Conservation (phyloP, 495 filamentous ascomycete genomes). For the Aspergillus heteromorphus region DNA sequence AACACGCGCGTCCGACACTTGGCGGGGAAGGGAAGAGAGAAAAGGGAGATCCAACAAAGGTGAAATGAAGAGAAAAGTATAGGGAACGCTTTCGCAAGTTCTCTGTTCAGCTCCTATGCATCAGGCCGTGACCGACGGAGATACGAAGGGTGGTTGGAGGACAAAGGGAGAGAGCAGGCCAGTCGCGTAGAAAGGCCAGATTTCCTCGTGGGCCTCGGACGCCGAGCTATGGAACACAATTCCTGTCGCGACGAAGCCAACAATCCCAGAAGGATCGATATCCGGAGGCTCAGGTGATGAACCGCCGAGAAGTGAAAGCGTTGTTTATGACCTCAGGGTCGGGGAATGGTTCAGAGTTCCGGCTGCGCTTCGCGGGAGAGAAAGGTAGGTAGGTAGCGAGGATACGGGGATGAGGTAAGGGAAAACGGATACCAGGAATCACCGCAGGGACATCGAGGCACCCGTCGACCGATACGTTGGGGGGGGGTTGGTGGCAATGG, state of each 20-base stretch:
- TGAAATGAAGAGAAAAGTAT: neutral
- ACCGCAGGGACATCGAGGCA: constrained; percentile 17
- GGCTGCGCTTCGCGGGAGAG: constrained; percentile 12
- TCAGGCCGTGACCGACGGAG: constrained; percentile 9
- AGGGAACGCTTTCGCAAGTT: constrained; percentile 13
- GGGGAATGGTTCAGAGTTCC: constrained; percentile 1
- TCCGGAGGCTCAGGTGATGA: neutral
- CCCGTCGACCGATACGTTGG: constrained; percentile 4
- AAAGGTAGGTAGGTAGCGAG: constrained; percentile 1
- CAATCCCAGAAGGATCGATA: neutral
- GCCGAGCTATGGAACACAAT: constrained; percentile 2
- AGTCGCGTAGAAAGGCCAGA: constrained; percentile 22
- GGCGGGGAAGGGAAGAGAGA: neutral
- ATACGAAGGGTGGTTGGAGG: constrained; percentile 5
- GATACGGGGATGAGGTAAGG: constrained; percentile 1
- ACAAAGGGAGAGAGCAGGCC: constrained; percentile 10
- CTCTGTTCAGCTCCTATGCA: constrained; percentile 13
- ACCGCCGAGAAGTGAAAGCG: neutral
- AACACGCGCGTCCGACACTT: constrained; percentile 1
- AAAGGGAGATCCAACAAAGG: neutral
- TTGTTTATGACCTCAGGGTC: neutral
- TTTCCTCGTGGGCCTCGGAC: constrained; percentile 12
- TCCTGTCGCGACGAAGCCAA: neutral
- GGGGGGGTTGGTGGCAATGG: constrained; percentile 1
- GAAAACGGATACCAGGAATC: constrained; percentile 10